A percentile compares a stretch with the other conserved stretches of the same genome.
phyloP scores from a whole-genome alignment of 2,329 filamentous ascomycete species.

The Nemania abortiva region DNA sequence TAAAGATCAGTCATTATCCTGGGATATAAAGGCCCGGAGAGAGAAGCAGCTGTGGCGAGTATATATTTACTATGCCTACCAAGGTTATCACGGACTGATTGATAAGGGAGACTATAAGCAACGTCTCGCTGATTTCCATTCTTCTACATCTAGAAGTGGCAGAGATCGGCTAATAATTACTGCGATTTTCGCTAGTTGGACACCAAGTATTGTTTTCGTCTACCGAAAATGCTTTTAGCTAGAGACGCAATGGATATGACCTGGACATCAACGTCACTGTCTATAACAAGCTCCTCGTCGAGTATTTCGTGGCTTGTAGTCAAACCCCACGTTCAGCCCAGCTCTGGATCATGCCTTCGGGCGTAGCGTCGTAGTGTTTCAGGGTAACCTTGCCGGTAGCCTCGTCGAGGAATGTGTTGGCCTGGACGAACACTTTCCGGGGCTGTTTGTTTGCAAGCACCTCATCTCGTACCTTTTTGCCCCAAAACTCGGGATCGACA shows the following conservation, averaged over 20 bases:
- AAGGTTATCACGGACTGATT: background rate
- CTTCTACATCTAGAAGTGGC: constrained; percentile 5
- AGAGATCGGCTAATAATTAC: constrained; percentile 16
- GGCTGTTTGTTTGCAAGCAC: constrained; percentile 83
- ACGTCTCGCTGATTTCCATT: constrained; percentile 17
- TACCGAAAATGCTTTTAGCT: background rate
- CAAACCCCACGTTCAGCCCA: constrained; percentile 73
- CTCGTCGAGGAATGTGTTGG: constrained; percentile 82
- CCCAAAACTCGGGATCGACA: constrained; percentile 87
- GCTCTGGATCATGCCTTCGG: constrained; percentile 86
- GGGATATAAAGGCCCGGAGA: constrained; percentile 9
- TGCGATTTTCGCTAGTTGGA: background rate
- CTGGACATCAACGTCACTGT: background rate
- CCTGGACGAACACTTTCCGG: constrained; percentile 93
- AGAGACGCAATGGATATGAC: background rate
- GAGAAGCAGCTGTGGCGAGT: constrained; percentile 14
- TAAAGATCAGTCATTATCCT: constrained; percentile 22
- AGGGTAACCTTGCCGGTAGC: constrained; percentile 77
- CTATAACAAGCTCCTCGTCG: constrained; percentile 21
- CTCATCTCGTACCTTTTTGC: constrained; percentile 79
- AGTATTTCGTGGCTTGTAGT: constrained; percentile 20
- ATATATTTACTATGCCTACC: constrained; percentile 10
- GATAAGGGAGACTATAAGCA: constrained; percentile 7
- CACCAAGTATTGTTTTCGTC: background rate
- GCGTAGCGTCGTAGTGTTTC: constrained; percentile 86